These are phyloP conservation scores for Coniella lustricola DNA, from an alignment of 2,329 filamentous ascomycete species.

Conservation along the genomic window DNA sequence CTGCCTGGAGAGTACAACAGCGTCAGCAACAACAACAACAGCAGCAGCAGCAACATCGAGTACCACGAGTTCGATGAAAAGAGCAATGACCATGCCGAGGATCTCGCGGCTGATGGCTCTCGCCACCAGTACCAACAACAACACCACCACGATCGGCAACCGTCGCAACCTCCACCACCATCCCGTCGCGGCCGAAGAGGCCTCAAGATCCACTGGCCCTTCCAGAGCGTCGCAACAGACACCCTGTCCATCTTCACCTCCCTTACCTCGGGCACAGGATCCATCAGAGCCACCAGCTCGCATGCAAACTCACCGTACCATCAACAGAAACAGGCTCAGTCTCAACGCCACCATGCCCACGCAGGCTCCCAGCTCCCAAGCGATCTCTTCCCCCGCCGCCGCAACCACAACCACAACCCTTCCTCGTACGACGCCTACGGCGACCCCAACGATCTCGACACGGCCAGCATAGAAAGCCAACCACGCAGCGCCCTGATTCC, in stretches of 20 bases:
- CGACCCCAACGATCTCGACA: slow-evolving; percentile 8
- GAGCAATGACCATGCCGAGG: no score
- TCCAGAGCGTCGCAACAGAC: slow-evolving; percentile 25
- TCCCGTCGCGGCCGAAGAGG: slow-evolving; percentile 13
- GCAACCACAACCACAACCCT: not conserved
- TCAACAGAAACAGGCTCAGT: no score
- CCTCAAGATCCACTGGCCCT: slow-evolving; percentile 28
- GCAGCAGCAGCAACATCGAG: no score
- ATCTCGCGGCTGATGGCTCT: no score
- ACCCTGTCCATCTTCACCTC: slow-evolving; percentile 18
- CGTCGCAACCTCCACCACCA: slow-evolving; percentile 7
- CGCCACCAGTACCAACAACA: no score
- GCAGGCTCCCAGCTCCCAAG: not conserved
- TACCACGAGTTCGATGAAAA: no score
- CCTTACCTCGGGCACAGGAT: not conserved
- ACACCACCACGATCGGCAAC: not conserved
- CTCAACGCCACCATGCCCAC: no score
- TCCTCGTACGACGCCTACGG: no score
- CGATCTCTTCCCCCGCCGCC: slow-evolving; percentile 16
- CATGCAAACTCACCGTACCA: no score
- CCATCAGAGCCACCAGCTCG: no score
- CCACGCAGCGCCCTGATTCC: slow-evolving; percentile 39
- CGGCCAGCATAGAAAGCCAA: slow-evolving; percentile 12
- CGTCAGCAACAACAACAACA: not conserved
- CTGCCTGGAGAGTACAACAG: not conserved